Conservation (phyloP, 352 stramenopile species). For the Phytophthora colocasiae region DNA sequence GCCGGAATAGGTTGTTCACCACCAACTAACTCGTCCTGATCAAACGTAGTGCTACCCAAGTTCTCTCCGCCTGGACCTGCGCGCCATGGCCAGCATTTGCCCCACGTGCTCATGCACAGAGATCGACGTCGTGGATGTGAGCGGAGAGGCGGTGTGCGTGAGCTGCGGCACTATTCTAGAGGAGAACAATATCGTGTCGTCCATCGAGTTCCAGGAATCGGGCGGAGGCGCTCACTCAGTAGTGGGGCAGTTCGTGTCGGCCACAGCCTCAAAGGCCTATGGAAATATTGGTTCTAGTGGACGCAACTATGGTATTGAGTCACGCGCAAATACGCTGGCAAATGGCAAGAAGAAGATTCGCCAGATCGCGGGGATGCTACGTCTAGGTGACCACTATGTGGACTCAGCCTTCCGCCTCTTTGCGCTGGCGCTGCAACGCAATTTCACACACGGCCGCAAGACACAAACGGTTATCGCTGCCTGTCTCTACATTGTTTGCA, state of each 20-base stretch:
- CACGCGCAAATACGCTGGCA: slow-evolving; percentile 95
- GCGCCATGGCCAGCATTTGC: slow-evolving; percentile 77
- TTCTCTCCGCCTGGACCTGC: neutral
- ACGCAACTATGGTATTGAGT: slow-evolving; percentile 94
- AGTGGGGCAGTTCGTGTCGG: slow-evolving; percentile 97
- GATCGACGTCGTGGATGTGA: slow-evolving; percentile 95
- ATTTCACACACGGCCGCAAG: slow-evolving; percentile 97
- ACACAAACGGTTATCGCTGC: slow-evolving; percentile 97
- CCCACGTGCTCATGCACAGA: slow-evolving; percentile 95
- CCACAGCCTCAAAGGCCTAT: slow-evolving; percentile 92
- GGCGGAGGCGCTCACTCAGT: slow-evolving; percentile 91
- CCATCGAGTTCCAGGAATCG: slow-evolving; percentile 97
- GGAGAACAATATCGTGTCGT: slow-evolving; percentile 98
- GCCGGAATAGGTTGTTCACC: slow-evolving; percentile 39
- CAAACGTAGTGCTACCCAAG: slow-evolving; percentile 6
- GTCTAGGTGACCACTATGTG: slow-evolving; percentile 95
- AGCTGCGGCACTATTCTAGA: slow-evolving; percentile 95
- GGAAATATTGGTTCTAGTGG: slow-evolving; percentile 87
- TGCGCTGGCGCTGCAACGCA: slow-evolving; percentile 95
- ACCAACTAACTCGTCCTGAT: slow-evolving; percentile 34
- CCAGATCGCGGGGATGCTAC: slow-evolving; percentile 94
- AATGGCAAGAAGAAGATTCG: slow-evolving; percentile 95
- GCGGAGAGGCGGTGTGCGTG: slow-evolving; percentile 88
- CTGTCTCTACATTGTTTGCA: slow-evolving; percentile 99
- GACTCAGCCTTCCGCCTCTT: slow-evolving; percentile 97